Base-by-base conservation (phyloP, 371 early-diverging fungal species). In the Mucor ambiguus region DNA sequence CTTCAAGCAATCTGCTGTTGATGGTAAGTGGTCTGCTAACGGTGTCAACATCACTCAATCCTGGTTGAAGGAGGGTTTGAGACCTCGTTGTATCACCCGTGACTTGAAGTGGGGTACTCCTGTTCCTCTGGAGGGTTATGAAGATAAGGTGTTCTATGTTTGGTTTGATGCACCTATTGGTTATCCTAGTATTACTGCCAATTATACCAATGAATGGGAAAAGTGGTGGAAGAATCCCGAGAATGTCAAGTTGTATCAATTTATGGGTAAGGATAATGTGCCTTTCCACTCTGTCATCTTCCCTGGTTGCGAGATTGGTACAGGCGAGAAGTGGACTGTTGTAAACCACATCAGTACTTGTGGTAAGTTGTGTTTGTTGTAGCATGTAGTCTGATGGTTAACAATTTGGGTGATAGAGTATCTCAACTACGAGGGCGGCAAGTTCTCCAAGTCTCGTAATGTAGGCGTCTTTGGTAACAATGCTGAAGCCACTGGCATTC, bases 231-330 rank as follows among this genome's bases (percentile, higher is more conserved):
- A 96, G 88, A 96, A 98, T 77, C 96, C 97, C 2, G 87, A 95
- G 22, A 76, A 98, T 44, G 98, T 98, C 60, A 87, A 96, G 75
- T 85, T 99, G 71, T 97, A 95, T 83, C 96, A 98, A 84, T 99
- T 99, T 79, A 99, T 99, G 99, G 99, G 99, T 75, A 99, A 99
- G 84, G 99, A 99, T 82, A 99, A 99, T 69, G 99, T 99, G 14
- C 96, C 98, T 41, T 99, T 99, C 94, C 99, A 99, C 79, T 94
- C 99, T 7, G 96, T 99, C 60, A 90, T 99, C 55, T 99, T 99
- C 92, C 99, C 99, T 30, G 92, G 90, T 64, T 81, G 92, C 35
- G 83, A 98, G 71, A 78, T 96, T 20, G 99, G 95, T 68, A 93
- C 97, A 10, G 86, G 88, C 37, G 95, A 98, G 38, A 65, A 87